A percentile compares a stretch with the other conserved stretches of the same genome.
Evolutionary conservation across 2,329 filamentous ascomycete genomes (phyloP).

Genomic region (Verticillium nubilum): DNA sequence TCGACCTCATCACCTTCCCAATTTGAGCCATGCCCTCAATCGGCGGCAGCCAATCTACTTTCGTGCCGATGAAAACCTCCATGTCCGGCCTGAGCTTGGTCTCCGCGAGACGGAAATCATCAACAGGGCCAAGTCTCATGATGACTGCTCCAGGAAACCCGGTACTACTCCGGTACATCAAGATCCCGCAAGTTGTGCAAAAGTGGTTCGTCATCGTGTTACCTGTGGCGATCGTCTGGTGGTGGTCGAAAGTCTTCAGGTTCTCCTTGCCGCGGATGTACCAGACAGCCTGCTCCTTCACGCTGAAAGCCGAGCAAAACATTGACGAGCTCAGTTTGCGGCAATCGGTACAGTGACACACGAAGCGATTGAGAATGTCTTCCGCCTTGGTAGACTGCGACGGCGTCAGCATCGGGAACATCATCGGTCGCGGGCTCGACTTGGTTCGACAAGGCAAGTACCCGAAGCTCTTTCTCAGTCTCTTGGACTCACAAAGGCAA

Average conservation of each 20-base stretch:
- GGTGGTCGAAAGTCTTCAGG: constrained; percentile 39
- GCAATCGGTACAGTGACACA: constrained; percentile 58
- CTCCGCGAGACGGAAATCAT: constrained; percentile 54
- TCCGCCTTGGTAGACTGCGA: constrained; percentile 37
- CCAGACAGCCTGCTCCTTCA: constrained; percentile 36
- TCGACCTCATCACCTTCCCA: too few relatives aligned
- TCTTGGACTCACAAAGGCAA: constrained; percentile 39
- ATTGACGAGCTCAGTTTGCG: constrained; percentile 58
- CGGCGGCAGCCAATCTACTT: too few relatives aligned
- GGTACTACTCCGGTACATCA: constrained; percentile 50
- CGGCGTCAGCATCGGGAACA: neutral
- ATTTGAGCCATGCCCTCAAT: too few relatives aligned
- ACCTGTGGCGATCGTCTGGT: constrained; percentile 37
- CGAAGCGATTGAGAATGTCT: constrained; percentile 41
- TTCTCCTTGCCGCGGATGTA: constrained; percentile 47
- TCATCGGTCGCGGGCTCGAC: neutral
- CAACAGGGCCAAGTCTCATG: constrained; percentile 53
- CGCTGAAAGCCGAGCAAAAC: constrained; percentile 54
- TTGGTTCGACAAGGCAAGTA: too few relatives aligned
- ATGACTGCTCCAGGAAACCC: constrained; percentile 40
- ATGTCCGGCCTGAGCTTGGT: constrained; percentile 46
- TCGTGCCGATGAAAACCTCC: constrained; percentile 24
- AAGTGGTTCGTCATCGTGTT: constrained; percentile 57
- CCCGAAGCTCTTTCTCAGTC: neutral
- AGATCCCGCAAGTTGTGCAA: constrained; percentile 52